Evolutionary conservation across 2,329 filamentous ascomycete genomes (phyloP).

Genomic region (Talaromyces verruculosus): DNA sequence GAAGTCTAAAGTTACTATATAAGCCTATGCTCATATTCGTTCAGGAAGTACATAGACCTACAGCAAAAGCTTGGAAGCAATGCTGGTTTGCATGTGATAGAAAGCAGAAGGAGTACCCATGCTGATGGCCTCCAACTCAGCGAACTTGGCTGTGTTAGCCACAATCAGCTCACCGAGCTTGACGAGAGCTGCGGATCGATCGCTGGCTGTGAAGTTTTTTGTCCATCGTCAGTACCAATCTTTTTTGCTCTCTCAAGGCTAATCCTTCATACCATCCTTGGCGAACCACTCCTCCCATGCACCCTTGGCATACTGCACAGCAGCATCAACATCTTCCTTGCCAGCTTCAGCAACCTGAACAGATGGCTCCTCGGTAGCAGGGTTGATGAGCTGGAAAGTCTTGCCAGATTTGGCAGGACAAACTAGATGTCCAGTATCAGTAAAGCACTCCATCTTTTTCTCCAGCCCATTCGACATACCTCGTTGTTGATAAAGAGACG

Average conservation of each 20-base stretch:
- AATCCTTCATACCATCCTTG: slow-evolving; percentile 39
- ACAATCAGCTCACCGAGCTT: slow-evolving; percentile 50
- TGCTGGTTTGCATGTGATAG: background rate
- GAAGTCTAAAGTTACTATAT: slow-evolving; percentile 43
- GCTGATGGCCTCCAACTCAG: slow-evolving; percentile 14
- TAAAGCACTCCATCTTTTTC: background rate
- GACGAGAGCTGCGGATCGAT: slow-evolving; percentile 42
- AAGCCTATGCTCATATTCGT: slow-evolving; percentile 27
- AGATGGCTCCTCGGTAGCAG: background rate
- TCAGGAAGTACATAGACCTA: slow-evolving; percentile 44
- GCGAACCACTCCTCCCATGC: slow-evolving; percentile 50
- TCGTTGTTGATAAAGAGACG: slow-evolving; percentile 7
- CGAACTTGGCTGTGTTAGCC: slow-evolving; percentile 51
- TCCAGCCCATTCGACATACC: background rate
- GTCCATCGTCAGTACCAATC: slow-evolving; percentile 29
- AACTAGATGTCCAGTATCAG: background rate
- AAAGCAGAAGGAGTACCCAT: slow-evolving; percentile 10
- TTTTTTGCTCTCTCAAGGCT: slow-evolving; percentile 32
- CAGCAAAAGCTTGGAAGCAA: slow-evolving; percentile 30
- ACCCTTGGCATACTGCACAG: slow-evolving; percentile 47
- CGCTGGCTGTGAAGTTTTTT: slow-evolving; percentile 36
- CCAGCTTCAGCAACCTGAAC: slow-evolving; percentile 52
- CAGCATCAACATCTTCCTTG: slow-evolving; percentile 46
- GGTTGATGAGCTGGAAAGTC: background rate
- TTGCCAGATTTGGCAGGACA: background rate